Conservation (phyloP, 192 early-diverging fungal species). For the Coemansia sp. region DNA sequence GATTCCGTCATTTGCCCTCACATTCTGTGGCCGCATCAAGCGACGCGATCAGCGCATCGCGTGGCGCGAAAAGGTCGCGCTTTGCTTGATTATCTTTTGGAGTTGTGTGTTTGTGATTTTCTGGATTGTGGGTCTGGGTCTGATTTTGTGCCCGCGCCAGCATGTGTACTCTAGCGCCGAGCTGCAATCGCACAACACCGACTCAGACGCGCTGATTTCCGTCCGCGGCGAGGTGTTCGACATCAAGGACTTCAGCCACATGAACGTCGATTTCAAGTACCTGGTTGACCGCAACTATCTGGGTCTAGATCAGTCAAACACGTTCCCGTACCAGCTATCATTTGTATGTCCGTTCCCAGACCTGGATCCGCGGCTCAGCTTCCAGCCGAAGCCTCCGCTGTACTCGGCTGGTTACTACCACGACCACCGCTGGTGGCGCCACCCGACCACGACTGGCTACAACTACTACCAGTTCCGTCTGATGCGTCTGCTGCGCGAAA, state of each 20-base stretch:
- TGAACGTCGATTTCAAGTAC: constrained; percentile 55
- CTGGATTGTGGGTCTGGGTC: constrained; percentile 77
- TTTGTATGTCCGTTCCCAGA: constrained; percentile 59
- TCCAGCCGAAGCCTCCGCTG: constrained; percentile 52
- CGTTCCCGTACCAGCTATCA: constrained; percentile 71
- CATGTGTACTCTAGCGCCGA: constrained; percentile 70
- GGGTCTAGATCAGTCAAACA: constrained; percentile 62
- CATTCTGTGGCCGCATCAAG: constrained; percentile 75
- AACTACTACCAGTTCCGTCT: constrained; percentile 72
- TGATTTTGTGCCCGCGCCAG: constrained; percentile 72
- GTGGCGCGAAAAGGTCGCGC: constrained; percentile 96
- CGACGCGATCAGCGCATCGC: constrained; percentile 81
- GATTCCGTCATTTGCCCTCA: constrained; percentile 73
- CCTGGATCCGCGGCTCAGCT: constrained; percentile 58
- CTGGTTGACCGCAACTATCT: constrained; percentile 58
- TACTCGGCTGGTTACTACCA: constrained; percentile 66
- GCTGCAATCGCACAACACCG: constrained; percentile 58
- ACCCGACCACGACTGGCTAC: constrained; percentile 57
- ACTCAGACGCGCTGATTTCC: constrained; percentile 61
- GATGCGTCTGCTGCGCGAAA: constrained; percentile 59
- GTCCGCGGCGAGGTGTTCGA: constrained; percentile 86
- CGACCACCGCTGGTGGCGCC: constrained; percentile 68
- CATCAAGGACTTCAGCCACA: constrained; percentile 62
- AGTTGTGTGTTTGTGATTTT: constrained; percentile 80
- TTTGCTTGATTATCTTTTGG: constrained; percentile 82